These are phyloP conservation scores for Ceratocystis cubensis DNA, from an alignment of 2,329 filamentous ascomycete species.

Conservation along the genomic window DNA sequence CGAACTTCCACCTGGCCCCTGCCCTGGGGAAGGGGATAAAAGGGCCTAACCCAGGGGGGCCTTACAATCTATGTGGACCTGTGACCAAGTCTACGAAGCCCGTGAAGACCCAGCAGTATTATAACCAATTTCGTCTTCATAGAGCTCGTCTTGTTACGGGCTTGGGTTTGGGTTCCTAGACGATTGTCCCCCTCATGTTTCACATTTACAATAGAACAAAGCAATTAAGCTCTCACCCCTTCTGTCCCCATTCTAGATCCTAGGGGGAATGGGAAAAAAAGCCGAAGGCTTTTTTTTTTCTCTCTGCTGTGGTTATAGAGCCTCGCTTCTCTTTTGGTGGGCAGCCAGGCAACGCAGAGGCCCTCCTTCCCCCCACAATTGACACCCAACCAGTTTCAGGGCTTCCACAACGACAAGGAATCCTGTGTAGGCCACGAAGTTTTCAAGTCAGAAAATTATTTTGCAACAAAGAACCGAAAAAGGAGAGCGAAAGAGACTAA, in stretches of 20 bases:
- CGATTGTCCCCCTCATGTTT: not conserved
- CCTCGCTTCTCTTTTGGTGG: not conserved
- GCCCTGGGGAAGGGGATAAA: not conserved
- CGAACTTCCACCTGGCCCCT: not conserved
- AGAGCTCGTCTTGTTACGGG: not conserved
- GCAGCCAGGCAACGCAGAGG: not conserved
- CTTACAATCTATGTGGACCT: not conserved
- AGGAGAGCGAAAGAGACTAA: not conserved
- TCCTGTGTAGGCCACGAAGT: not conserved
- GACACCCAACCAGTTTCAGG: slow-evolving; percentile 7
- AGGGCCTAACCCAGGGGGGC: too few relatives aligned
- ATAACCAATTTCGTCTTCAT: not conserved
- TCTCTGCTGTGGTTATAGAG: not conserved
- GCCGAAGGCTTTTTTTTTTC: not conserved
- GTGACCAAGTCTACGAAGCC: not conserved
- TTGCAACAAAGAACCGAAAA: not conserved
- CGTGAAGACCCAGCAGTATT: not conserved
- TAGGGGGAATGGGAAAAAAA: not conserved
- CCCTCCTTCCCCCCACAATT: not conserved
- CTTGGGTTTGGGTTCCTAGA: not conserved
- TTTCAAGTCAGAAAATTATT: not conserved
- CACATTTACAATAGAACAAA: not conserved
- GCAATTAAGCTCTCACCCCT: not conserved
- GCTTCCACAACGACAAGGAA: not conserved
- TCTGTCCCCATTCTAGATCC: too few relatives aligned